Conservation (phyloP, 768 basidiomycete species). For the Mycena metata region DNA sequence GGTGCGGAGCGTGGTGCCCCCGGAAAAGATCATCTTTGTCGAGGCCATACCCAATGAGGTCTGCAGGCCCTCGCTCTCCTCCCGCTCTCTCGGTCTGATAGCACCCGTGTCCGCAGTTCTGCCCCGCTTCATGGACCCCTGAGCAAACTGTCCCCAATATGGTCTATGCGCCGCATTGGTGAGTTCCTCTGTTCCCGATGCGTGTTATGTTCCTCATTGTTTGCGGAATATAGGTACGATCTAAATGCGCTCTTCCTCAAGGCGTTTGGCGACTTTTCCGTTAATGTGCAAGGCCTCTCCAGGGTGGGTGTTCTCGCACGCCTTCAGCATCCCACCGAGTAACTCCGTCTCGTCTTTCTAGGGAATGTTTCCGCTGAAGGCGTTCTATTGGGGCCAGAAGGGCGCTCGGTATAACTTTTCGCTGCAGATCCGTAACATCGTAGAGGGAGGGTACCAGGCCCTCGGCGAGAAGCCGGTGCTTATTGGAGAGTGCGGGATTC, state of each 20-base stretch:
- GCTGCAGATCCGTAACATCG: slow-evolving; percentile 84
- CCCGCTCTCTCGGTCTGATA: slow-evolving; percentile 20
- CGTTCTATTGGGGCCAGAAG: slow-evolving; percentile 90
- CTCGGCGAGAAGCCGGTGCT: slow-evolving; percentile 88
- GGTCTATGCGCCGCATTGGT: slow-evolving; percentile 85
- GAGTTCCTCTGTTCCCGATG: slow-evolving; percentile 33
- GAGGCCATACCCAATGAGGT: slow-evolving; percentile 97
- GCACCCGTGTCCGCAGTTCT: slow-evolving; percentile 67
- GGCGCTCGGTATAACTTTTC: slow-evolving; percentile 87
- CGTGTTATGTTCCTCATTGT: slow-evolving; percentile 51
- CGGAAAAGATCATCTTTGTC: slow-evolving; percentile 76
- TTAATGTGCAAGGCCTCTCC: slow-evolving; percentile 94
- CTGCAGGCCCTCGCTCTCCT: not conserved
- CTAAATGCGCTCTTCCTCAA: slow-evolving; percentile 90
- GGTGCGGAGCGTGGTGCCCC: slow-evolving; percentile 62
- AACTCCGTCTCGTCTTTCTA: slow-evolving; percentile 44
- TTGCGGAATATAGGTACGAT: slow-evolving; percentile 80
- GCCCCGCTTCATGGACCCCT: slow-evolving; percentile 81
- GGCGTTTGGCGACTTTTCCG: slow-evolving; percentile 85
- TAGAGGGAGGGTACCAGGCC: slow-evolving; percentile 73
- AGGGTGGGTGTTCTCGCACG: slow-evolving; percentile 62
- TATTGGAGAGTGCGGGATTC: slow-evolving; percentile 94
- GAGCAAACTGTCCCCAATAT: slow-evolving; percentile 73
- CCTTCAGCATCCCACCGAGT: not conserved
- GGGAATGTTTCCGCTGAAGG: slow-evolving; percentile 88